Base-by-base conservation (phyloP, 116 monocot genomes). In the Iris pallida region DNA sequence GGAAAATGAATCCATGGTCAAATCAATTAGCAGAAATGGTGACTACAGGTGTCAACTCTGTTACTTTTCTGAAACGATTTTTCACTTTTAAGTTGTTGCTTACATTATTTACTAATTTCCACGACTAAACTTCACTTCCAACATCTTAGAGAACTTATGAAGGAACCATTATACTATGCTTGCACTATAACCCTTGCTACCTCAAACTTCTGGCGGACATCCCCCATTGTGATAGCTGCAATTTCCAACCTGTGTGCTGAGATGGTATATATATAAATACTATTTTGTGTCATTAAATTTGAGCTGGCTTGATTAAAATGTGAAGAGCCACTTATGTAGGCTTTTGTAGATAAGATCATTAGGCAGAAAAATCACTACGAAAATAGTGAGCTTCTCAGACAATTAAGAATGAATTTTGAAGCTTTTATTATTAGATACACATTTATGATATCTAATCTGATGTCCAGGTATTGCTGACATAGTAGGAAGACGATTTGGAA, bases 111-210 rank as follows among this genome's bases (percentile, higher is more conserved):
- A 16, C 5, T 63, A n/a, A 46, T 6, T 49, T 66, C 58, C 4
- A 65, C 51, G 11, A 57, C 53, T 8, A 42, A 59, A 14, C 57
- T 59, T 68, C 40, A 9, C 73, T 71, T 85, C 53, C 61, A 4
- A 8, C 10, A 17, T 43, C 53, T 16, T 47, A 98, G 93, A 74
- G 98, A 93, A 65, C 90, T 98, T 71, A 65, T 92, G 14, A 93
- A 82, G 72, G 93, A 93, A 10, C 93, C 93, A 59, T 66, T 98
- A 13, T 98, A 90, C 71, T 98, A 93, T 69, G 90, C 88, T 47
- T 90, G 80, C 72, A 90, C 98, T 20, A 90, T 98, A 57, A 90
- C 93, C 59, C 46, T 93, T 8, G 80, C 93, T 3, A 88, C 93
- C 2, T 61, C 71, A 12, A 15, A 90, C 55, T 90, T 86, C 56